Conservation (phyloP, 106 monocot species). For the Triglochin maritima region DNA sequence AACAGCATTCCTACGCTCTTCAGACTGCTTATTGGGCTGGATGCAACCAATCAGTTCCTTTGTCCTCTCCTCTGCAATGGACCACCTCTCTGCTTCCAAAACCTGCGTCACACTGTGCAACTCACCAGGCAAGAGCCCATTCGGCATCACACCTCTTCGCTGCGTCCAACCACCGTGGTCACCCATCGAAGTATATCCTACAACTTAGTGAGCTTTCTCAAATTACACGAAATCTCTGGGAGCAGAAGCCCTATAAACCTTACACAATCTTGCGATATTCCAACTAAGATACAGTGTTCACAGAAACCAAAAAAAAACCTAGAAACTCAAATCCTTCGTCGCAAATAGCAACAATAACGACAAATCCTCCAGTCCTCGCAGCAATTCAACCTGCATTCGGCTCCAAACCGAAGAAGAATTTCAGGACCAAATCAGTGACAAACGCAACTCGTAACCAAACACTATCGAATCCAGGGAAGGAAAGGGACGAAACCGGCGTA, state of each 20-base stretch:
- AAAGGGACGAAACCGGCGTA: too few species aligned
- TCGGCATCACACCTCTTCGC: slow-evolving; percentile 22
- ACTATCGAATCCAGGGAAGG: too few species aligned
- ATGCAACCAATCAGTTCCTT: slow-evolving; percentile 52
- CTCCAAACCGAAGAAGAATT: too few species aligned
- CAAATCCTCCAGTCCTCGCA: not conserved
- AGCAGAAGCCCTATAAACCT: not conserved
- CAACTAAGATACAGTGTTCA: not conserved
- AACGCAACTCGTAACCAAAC: too few species aligned
- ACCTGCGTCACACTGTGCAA: slow-evolving; percentile 21
- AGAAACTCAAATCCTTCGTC: not conserved
- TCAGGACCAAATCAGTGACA: too few species aligned
- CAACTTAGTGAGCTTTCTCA: not conserved
- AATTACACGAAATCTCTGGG: not conserved
- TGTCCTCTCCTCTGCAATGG: slow-evolving; percentile 45
- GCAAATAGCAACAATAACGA: not conserved
- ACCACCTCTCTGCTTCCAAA: slow-evolving; percentile 57
- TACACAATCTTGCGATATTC: not conserved
- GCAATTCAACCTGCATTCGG: too few species aligned
- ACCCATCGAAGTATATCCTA: slow-evolving; percentile 38
- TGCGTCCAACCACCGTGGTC: slow-evolving; percentile 26
- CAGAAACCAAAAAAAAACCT: not conserved
- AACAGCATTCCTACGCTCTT: slow-evolving; percentile 63
- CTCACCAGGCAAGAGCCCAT: slow-evolving; percentile 50
- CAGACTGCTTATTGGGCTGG: slow-evolving; percentile 62